Conservation (phyloP, 2,329 filamentous ascomycete genomes). For the Ceratocystis cacaofunesta region DNA sequence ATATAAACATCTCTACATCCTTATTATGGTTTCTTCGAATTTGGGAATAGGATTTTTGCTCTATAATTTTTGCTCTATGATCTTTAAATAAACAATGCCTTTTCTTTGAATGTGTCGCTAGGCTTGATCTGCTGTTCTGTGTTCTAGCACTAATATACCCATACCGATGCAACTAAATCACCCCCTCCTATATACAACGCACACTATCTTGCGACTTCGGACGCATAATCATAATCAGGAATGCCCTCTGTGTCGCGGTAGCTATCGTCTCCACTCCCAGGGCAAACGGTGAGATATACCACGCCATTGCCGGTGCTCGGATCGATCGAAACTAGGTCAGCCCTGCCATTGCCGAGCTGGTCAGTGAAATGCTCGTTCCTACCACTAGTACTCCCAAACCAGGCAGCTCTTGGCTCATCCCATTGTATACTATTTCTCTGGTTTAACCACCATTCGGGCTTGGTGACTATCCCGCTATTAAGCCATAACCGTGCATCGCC, state of each 20-base stretch:
- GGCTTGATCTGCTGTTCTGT: constrained; percentile 2
- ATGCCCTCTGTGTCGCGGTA: constrained; percentile 1
- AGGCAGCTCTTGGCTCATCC: background rate
- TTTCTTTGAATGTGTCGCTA: background rate
- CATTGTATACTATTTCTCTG: background rate
- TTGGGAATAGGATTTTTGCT: background rate
- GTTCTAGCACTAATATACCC: background rate
- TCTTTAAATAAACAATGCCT: too few relatives aligned
- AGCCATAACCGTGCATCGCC: constrained; percentile 24
- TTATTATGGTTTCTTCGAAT: too few relatives aligned
- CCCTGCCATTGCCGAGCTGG: constrained; percentile 21
- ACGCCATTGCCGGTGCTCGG: background rate
- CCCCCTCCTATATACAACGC: background rate
- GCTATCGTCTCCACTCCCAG: constrained; percentile 7
- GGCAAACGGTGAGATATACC: constrained; percentile 5
- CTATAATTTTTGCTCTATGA: background rate
- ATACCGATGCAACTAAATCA: background rate
- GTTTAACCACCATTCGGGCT: background rate
- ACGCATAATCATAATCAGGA: constrained; percentile 10
- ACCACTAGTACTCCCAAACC: constrained; percentile 18
- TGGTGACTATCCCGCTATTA: constrained; percentile 21
- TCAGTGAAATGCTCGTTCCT: constrained; percentile 20
- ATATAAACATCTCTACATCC: too few relatives aligned
- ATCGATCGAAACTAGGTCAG: constrained; percentile 20
- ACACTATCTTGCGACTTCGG: background rate